Conservation (phyloP, 1,284 basidiomycete genomes). For the Sporisorium iseilematis-ciliati region DNA sequence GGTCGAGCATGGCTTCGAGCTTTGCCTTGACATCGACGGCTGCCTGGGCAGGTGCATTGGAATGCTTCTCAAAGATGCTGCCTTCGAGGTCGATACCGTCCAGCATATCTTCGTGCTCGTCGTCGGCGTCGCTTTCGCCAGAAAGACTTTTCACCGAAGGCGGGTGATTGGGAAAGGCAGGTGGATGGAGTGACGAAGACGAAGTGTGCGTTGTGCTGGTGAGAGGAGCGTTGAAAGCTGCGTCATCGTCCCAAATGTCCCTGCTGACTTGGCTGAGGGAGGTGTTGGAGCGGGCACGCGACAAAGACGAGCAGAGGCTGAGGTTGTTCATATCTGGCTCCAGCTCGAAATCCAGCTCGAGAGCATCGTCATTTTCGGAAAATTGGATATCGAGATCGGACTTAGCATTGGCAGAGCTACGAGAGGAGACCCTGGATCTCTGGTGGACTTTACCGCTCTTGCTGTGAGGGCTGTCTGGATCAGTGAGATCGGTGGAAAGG, state of each 20-base stretch:
- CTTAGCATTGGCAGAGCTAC: constrained; percentile 20
- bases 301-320: constrained; percentile 49
- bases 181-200: constrained; percentile 27
- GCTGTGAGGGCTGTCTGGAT: constrained; percentile 47
- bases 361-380: constrained; percentile 22
- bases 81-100: constrained; percentile 53
- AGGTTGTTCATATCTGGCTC: constrained; percentile 46
- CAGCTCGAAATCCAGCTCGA: constrained; percentile 56
- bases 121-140: constrained; percentile 55
- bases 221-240: constrained; percentile 8
- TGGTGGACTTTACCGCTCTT: constrained; percentile 17
- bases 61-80: constrained; percentile 44
- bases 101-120: constrained; percentile 55
- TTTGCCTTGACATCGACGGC: constrained; percentile 25
- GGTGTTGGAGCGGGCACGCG: constrained; percentile 39
- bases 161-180: constrained; percentile 13
- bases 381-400: constrained; percentile 40
- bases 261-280: constrained; percentile 40
- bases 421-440: constrained; percentile 24
- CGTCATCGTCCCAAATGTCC: constrained; percentile 45
- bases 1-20: constrained; percentile 55
- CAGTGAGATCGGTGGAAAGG: constrained; percentile 55
- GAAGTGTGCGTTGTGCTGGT: constrained; percentile 21
- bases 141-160: constrained; percentile 31
- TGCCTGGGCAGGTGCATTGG: not conserved